A percentile compares a stretch with the other conserved stretches of the same genome.
Conservation (phyloP, 2,329 filamentous ascomycete genomes). For the Pseudopyricularia cyperi region DNA sequence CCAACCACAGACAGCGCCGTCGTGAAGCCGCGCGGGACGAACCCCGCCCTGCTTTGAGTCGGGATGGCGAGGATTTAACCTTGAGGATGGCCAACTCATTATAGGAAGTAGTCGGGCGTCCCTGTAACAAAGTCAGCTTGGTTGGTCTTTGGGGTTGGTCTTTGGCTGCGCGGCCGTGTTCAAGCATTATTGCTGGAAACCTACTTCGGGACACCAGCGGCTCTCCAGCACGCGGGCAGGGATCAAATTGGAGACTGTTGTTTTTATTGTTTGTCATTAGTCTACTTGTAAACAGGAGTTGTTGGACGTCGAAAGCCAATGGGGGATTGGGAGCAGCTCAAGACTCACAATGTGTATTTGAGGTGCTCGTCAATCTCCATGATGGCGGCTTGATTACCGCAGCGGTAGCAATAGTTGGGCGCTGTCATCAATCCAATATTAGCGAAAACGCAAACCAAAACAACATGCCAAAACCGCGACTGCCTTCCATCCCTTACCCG, state of each 20-base stretch:
- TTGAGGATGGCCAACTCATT: slow-evolving; percentile 18
- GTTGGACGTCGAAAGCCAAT: too few species aligned
- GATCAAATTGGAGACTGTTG: slow-evolving; percentile 91
- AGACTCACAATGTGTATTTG: slow-evolving; percentile 97
- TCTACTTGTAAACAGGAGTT: too few species aligned
- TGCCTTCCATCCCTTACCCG: slow-evolving; percentile 41
- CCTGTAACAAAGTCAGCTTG: slow-evolving; percentile 24
- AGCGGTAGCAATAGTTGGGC: slow-evolving; percentile 95
- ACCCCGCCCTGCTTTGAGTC: background rate
- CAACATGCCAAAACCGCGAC: background rate
- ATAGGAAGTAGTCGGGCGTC: slow-evolving; percentile 98
- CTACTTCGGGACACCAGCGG: slow-evolving; percentile 93
- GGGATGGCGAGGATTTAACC: background rate
- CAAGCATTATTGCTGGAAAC: slow-evolving; percentile 9
- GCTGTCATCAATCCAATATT: slow-evolving; percentile 30
- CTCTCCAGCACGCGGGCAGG: slow-evolving; percentile 91
- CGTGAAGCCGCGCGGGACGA: background rate
- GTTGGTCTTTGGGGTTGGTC: too few species aligned
- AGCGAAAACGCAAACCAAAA: slow-evolving; percentile 7
- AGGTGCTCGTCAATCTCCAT: slow-evolving; percentile 99
- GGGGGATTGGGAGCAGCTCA: background rate
- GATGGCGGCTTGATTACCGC: slow-evolving; percentile 98
- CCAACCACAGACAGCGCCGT: background rate
- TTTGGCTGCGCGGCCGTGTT: background rate
- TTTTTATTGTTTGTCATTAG: slow-evolving; percentile 1